A percentile compares a stretch with the other conserved stretches of the same genome.
Evolutionary conservation across 2,329 filamentous ascomycete genomes (phyloP).

Genomic region (Apiospora marii): DNA sequence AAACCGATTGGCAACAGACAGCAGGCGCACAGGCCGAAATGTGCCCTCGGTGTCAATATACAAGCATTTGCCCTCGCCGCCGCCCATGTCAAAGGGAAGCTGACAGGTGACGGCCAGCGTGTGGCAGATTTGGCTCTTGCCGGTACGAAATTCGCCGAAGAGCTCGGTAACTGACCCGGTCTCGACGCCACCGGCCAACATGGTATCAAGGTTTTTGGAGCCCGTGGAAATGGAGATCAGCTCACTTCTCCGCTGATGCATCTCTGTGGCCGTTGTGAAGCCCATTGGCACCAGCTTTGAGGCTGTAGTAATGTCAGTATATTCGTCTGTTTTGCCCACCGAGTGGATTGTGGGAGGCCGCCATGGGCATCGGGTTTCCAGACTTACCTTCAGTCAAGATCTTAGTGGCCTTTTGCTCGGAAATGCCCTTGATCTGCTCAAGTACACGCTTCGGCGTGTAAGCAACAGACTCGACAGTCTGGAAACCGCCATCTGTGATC

Average conservation of each 20-base stretch:
- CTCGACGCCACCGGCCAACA: slow-evolving; percentile 93
- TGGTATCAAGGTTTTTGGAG: slow-evolving; percentile 94
- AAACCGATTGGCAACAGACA: slow-evolving; percentile 93
- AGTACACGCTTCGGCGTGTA: slow-evolving; percentile 86
- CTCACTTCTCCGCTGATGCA: slow-evolving; percentile 96
- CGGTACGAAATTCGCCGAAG: slow-evolving; percentile 96
- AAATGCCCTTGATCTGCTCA: slow-evolving; percentile 97
- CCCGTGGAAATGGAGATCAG: slow-evolving; percentile 98
- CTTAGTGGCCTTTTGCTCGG: slow-evolving; percentile 94
- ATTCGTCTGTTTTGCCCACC: neutral
- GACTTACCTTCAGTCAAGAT: slow-evolving; percentile 84
- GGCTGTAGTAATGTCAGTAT: slow-evolving; percentile 58
- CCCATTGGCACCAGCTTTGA: slow-evolving; percentile 98
- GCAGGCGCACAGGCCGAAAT: slow-evolving; percentile 88
- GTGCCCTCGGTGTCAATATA: slow-evolving; percentile 99
- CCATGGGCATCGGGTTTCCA: too few species aligned
- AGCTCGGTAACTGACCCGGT: slow-evolving; percentile 98
- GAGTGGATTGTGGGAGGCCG: neutral
- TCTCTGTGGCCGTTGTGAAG: slow-evolving; percentile 98
- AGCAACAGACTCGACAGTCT: slow-evolving; percentile 94
- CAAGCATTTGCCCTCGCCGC: slow-evolving; percentile 96
- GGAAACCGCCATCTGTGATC: slow-evolving; percentile 88
- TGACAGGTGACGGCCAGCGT: slow-evolving; percentile 99
- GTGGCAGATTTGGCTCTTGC: slow-evolving; percentile 98
- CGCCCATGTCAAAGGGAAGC: slow-evolving; percentile 97